Evolutionary conservation across 805 yeast genomes (phyloP).

Genomic region (Metschnikowia gelsemii): DNA sequence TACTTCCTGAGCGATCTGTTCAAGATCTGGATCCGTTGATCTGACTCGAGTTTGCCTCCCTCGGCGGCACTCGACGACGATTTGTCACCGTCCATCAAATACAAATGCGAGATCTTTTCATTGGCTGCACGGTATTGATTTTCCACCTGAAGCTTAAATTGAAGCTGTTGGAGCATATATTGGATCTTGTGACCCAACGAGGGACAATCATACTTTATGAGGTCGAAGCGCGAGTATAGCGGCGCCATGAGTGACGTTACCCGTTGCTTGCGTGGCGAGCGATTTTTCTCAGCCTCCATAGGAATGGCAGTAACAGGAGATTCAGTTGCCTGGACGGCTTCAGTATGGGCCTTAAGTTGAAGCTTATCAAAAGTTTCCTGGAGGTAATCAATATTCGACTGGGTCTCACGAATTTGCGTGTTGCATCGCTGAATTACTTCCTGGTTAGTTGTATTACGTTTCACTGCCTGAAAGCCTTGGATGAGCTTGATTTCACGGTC

Average conservation of each 20-base stretch:
- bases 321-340: too few relatives aligned
- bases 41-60: constrained; percentile 80
- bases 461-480: constrained; percentile 79
- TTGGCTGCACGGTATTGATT: constrained; percentile 91
- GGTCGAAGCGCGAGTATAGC: constrained; percentile 67
- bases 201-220: constrained; percentile 90
- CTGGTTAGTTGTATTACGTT: constrained; percentile 73
- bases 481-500: constrained; percentile 86
- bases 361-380: constrained; percentile 72
- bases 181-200: constrained; percentile 92
- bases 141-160: constrained; percentile 91
- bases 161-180: constrained; percentile 91
- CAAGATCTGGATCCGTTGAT: constrained; percentile 79
- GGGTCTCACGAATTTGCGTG: constrained; percentile 86
- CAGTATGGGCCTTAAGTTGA: constrained; percentile 31
- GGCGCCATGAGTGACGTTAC: constrained; percentile 30
- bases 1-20: constrained; percentile 83
- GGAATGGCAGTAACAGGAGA: constrained; percentile 5
- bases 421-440: constrained; percentile 89
- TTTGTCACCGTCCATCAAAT: constrained; percentile 88
- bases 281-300: constrained; percentile 6
- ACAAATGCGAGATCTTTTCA: constrained; percentile 81
- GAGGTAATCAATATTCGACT: constrained; percentile 84
- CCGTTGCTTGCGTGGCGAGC: constrained; percentile 5
- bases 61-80: constrained; percentile 84